A percentile compares a stretch with the other conserved stretches of the same genome.
These are phyloP conservation scores for Babesia sp. DNA, from an alignment of 169 alveolate species.

Conservation along the genomic window DNA sequence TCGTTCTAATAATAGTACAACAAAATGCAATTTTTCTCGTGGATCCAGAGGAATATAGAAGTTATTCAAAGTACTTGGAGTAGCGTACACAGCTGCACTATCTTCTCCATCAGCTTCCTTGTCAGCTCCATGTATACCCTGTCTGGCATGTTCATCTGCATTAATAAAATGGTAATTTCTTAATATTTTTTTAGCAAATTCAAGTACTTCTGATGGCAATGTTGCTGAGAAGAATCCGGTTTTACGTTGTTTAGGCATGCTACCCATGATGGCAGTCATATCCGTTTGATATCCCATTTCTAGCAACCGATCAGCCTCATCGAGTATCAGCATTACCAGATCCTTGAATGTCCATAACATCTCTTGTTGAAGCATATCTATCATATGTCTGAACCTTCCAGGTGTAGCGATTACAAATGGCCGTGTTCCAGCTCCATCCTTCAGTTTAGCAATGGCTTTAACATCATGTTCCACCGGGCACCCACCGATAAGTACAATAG, in stretches of 20 bases:
- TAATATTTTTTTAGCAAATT: constrained; percentile 36
- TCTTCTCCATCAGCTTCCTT: not conserved
- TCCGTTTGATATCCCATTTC: constrained; percentile 89
- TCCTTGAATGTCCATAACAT: constrained; percentile 62
- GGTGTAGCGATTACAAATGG: constrained; percentile 60
- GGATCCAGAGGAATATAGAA: constrained; percentile 41
- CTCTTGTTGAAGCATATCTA: constrained; percentile 45
- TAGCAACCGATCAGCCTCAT: constrained; percentile 93
- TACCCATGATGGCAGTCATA: constrained; percentile 77
- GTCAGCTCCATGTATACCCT: not conserved
- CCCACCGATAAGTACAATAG: constrained; percentile 59
- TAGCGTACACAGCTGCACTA: constrained; percentile 18
- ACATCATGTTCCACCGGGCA: constrained; percentile 53
- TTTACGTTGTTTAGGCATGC: constrained; percentile 91
- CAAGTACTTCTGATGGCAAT: constrained; percentile 28
- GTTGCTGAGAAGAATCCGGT: constrained; percentile 95
- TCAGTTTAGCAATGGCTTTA: constrained; percentile 7
- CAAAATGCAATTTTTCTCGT: constrained; percentile 52
- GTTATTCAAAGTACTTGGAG: constrained; percentile 54
- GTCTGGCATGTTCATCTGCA: constrained; percentile 19
- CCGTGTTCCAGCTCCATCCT: not conserved
- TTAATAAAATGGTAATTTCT: constrained; percentile 40
- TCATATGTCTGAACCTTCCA: constrained; percentile 59
- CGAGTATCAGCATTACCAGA: constrained; percentile 77
- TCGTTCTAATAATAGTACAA: constrained; percentile 24